Evolutionary conservation across 306 rosid genomes (phyloP), one percentile per base, ranked within the genome.

Genomic region (Casuarina cunninghamiana): DNA sequence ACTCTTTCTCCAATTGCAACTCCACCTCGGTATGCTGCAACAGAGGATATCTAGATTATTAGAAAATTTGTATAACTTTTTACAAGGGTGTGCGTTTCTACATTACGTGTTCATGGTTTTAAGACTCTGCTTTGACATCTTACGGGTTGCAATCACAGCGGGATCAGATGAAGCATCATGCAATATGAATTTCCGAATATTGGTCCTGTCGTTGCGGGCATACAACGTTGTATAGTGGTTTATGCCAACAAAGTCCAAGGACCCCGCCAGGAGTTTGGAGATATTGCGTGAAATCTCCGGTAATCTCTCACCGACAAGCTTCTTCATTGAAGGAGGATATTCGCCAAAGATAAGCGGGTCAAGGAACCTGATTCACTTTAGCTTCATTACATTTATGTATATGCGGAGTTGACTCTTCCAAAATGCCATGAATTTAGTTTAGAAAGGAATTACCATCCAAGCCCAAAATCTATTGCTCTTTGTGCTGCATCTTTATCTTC

Each of bases 161-260:
- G 91, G 81, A 84, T 94, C 98, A 60, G 98, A 78, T 65, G 43
- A 53, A 78, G 97, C 95, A 77, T 94, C 98, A 4, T 87, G 87
- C 80, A 87, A 70, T 75, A 90, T 54, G 42, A 94, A 79, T 58
- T 94, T 94, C 35, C 87, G 87, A 50, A 90, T 85, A 62, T 54
- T 73, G 35, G 78, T 70, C 85, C 94, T 87, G 84, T 94, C 98
- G 10, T 94, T 92, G 19, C 97, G 90, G 65, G 97, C 85, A 69
- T 90, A 94, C 46, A 92, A 15, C 16, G 98, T 86, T 39, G 98
- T 94, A 76, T 94, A 94, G 70, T 94, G 98, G 65, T 94, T 94
- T 71, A 92, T 68, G 82, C 98, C 98, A 26, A 94, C 69, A 75
- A 94, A 92, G 80, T 94, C 97, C 78, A 90, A 79, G 21, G 98